These are phyloP conservation scores for Scheffersomyces lignosus DNA, from an alignment of 805 yeast species.

Conservation along the genomic window DNA sequence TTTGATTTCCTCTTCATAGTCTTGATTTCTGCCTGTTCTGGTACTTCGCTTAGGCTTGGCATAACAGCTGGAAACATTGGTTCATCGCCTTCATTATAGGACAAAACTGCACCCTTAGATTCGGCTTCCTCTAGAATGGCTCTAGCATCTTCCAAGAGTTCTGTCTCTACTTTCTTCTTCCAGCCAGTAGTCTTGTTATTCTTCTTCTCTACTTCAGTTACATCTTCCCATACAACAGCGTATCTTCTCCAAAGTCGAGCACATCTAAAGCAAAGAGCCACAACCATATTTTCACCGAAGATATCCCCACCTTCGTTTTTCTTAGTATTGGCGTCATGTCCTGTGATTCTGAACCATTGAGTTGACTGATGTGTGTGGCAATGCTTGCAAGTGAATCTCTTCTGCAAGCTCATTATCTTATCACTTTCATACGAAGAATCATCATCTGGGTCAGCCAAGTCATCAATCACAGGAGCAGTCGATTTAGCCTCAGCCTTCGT, in stretches of 20 bases:
- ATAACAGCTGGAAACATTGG: background rate
- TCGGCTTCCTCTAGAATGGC: constrained; percentile 52
- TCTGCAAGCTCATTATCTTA: constrained; percentile 41
- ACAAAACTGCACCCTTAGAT: constrained; percentile 15
- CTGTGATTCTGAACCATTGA: constrained; percentile 75
- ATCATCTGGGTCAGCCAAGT: constrained; percentile 63
- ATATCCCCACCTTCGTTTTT: constrained; percentile 9
- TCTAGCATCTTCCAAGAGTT: constrained; percentile 61
- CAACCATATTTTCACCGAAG: constrained; percentile 27
- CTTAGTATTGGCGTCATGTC: constrained; percentile 44
- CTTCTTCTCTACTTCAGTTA: constrained; percentile 60
- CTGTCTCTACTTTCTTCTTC: constrained; percentile 67
- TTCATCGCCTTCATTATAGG: constrained; percentile 16
- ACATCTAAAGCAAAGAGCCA: constrained; percentile 81
- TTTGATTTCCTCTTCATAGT: background rate
- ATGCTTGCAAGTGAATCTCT: constrained; percentile 63
- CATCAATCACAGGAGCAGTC: constrained; percentile 33
- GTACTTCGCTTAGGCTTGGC: no score
- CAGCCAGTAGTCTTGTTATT: constrained; percentile 46
- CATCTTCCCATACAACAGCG: constrained; percentile 84
- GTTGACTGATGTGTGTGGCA: constrained; percentile 58
- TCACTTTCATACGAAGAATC: constrained; percentile 68
- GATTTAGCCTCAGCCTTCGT: constrained; percentile 13
- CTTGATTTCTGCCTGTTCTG: constrained; percentile 1
- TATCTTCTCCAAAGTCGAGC: constrained; percentile 90